Evolutionary conservation across 2,329 filamentous ascomycete species (phyloP), one percentile per base, ranked within the genome.

Genomic region (Gaeumannomyces sp.): DNA sequence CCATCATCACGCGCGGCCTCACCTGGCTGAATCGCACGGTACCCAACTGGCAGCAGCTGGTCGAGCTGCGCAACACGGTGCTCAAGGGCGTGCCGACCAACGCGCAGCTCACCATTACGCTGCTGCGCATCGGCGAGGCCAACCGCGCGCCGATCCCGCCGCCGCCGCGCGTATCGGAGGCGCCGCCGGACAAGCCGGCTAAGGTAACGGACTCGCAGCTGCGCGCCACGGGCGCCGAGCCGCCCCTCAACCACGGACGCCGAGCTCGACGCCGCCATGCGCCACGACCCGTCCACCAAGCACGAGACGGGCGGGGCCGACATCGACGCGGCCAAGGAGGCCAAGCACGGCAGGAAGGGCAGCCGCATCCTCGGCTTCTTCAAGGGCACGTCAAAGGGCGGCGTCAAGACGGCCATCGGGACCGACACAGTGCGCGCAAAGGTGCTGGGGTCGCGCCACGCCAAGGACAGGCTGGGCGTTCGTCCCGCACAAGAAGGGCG

Each of bases 31-130:
- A 91, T 73, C 77, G 76, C 10, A 76, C 74, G 8, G 83, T 87
- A 69, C 91, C 91, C 0, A 79, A 88, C 69, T 95, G 91, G 91
- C 82, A 91, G 71, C 90, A 89, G 69, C 79, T 92, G 8, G 79
- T 94, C 22, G 88, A 93, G 70, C 76, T 92, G 14, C 83, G 89
- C 57, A 71, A 68, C 69, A 92, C 89, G 0, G 73, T 95, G 1
- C 84, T 96, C 62, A 91, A 90, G 72, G 91, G 91, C 2, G 88
- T 95, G 0, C 92, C 92, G 0, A 96, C 92, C 1, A 95, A 96
- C 72, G 91, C 91, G 4, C 92, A 96, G 72, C 84, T 96, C 25
- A 88, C 91, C 0, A 79, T 96, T 33, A 96, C 92, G 0, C 81
- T 96, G 1, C 85, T 96, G 14, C 89, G 92, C 6, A 87, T 94